Conservation (phyloP, 176 grass and related monocot species). For the Hordeum marinum region DNA sequence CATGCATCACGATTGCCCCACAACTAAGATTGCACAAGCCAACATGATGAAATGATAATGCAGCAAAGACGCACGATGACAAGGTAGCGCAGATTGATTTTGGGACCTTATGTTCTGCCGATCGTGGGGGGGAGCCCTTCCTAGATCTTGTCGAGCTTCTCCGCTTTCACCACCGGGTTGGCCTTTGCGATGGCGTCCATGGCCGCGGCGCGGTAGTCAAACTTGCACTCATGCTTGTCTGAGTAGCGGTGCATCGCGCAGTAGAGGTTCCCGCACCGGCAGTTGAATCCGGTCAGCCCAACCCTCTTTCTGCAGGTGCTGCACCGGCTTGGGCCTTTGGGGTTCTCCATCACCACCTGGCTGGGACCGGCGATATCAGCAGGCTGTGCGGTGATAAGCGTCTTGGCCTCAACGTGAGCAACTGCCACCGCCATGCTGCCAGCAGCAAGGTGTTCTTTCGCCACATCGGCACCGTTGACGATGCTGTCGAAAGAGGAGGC, state of each 20-base stretch:
- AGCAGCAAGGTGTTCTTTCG: conserved; percentile 36
- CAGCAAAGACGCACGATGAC: conserved; percentile 24
- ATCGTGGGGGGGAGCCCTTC: neutral
- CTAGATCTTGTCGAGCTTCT: conserved; percentile 98
- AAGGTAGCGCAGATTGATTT: neutral
- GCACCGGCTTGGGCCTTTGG: conserved; percentile 74
- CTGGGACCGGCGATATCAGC: conserved; percentile 33
- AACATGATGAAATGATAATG: conserved; percentile 40
- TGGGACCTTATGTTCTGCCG: neutral
- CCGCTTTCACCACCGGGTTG: conserved; percentile 88
- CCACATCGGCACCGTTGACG: conserved; percentile 52
- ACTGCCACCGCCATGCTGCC: conserved; percentile 25
- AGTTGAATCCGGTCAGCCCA: conserved; percentile 80
- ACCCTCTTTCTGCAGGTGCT: conserved; percentile 70
- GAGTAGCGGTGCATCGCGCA: conserved; percentile 75
- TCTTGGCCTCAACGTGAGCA: conserved; percentile 42
- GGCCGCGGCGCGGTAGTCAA: conserved; percentile 79
- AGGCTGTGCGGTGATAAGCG: neutral
- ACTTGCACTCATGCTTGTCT: conserved; percentile 85
- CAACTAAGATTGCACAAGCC: conserved; percentile 26
- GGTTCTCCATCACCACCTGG: neutral
- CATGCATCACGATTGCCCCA: conserved; percentile 37
- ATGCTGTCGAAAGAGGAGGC: conserved; percentile 82
- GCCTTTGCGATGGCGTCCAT: conserved; percentile 93
- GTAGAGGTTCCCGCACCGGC: conserved; percentile 81